These are phyloP conservation scores for Termitomyces sp. DNA, from an alignment of 768 basidiomycete species.

Conservation along the genomic window DNA sequence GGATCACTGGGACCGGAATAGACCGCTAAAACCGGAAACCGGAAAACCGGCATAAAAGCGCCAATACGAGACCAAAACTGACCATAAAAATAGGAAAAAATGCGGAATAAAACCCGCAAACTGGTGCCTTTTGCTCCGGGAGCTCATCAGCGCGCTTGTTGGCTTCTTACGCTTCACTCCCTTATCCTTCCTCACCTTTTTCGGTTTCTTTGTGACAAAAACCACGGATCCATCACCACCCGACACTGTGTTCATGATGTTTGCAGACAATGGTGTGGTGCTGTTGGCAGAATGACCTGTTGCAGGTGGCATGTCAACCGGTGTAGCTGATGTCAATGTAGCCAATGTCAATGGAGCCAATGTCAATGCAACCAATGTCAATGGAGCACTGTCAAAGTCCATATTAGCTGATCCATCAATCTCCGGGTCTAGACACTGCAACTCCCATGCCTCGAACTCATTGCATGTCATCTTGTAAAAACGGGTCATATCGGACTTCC, in stretches of 20 bases:
- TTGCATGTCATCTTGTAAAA: slow-evolving; percentile 4
- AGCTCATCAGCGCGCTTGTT: too few relatives aligned
- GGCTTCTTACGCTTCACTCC: neutral
- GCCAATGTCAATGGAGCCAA: too few relatives aligned
- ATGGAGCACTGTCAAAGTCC: neutral
- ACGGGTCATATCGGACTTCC: neutral
- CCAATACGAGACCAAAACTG: too few relatives aligned
- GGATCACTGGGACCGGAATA: too few relatives aligned
- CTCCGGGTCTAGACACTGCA: too few relatives aligned
- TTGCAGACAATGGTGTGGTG: neutral
- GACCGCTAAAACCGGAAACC: too few relatives aligned
- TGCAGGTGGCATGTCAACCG: too few relatives aligned
- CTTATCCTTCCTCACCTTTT: neutral
- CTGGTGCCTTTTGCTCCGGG: too few relatives aligned
- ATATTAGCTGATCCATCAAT: neutral
- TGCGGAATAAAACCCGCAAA: too few relatives aligned
- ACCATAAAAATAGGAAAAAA: too few relatives aligned
- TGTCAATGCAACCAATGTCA: neutral
- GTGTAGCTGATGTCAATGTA: neutral
- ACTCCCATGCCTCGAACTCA: neutral
- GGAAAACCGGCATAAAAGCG: too few relatives aligned
- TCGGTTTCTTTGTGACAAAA: neutral
- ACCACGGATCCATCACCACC: neutral
- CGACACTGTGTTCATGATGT: neutral
- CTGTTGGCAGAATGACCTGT: neutral